Evolutionary conservation across 352 stramenopile genomes (phyloP), one percentile per base, ranked within the genome.

Genomic region (Thalassiosira exigua): DNA sequence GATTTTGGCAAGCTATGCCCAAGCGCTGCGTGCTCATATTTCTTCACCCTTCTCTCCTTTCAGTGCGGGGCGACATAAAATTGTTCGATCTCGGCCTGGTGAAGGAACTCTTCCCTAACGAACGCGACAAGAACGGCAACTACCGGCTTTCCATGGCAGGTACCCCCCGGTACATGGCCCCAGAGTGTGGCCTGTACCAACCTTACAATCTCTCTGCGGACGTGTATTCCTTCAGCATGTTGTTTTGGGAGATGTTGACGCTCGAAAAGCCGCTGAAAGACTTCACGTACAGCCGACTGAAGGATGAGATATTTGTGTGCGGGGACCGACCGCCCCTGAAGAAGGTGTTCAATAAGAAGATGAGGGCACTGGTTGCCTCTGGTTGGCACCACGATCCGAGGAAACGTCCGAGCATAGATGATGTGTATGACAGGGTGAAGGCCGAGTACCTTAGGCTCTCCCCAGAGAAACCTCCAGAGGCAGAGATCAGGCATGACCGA

Each of bases 161-260:
- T 27, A 87, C 77, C 48, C 70, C 68, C 2, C 54, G 77, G 33
- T 85, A 86, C 32, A 87, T 86, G 54, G 77, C 83, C 30, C 86
- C 86, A 11, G 85, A 91, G 64, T 69, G 79, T 30, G 78, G 76
- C 12, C 27, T 79, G 0, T 69, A 77, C 27, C 12, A 88, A 69
- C 95, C 95, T 60, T 98, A 97, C 85, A 97, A 95, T 29, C 92
- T 97, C 71, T 96, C 97, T 67, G 94, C 93, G 3, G 95, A 98
- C 79, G 95, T 98, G 30, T 98, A 96, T 67, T 97, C 94, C 48
- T 97, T 98, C 75, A 95, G 86, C 54, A 97, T 98, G 60, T 92
- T 98, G 12, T 85, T 98, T 60, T 98, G 95, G 95, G 95, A 98
- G 82, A 96, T 97, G 51, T 90, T 96, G 54, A 95, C 93, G 27